Percentiles rank a stretch among this genome's conserved stretches.
Conservation (phyloP, 495 filamentous ascomycete species). For the Penicillium bialowiezense region DNA sequence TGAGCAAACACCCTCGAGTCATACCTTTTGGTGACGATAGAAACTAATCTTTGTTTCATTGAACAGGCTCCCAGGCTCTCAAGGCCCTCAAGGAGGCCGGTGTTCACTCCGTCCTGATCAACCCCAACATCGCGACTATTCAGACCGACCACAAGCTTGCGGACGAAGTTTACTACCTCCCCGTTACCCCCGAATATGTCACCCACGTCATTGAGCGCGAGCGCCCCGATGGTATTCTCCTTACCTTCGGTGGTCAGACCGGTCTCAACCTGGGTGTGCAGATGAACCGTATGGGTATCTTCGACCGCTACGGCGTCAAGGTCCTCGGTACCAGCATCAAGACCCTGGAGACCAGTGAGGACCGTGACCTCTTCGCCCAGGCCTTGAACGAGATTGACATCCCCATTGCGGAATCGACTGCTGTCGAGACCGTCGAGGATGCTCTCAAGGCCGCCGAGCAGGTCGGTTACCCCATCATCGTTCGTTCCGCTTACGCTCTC, state of each 20-base stretch:
- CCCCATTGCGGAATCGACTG: constrained; percentile 92
- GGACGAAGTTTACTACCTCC: constrained; percentile 97
- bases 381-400: constrained; percentile 92
- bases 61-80: constrained; percentile 84
- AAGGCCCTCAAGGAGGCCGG: constrained; percentile 96
- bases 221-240: constrained; percentile 90
- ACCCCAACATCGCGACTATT: constrained; percentile 98
- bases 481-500: constrained; percentile 92
- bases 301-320: constrained; percentile 90
- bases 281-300: constrained; percentile 94
- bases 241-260: constrained; percentile 95
- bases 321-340: constrained; percentile 93
- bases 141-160: constrained; percentile 97
- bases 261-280: constrained; percentile 93
- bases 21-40: too few species aligned
- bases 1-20: neutral
- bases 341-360: constrained; percentile 91
- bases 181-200: constrained; percentile 95
- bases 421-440: constrained; percentile 85
- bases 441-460: constrained; percentile 79
- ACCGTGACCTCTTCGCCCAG: constrained; percentile 92
- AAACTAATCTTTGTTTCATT: neutral
- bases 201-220: constrained; percentile 94
- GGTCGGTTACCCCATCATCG: constrained; percentile 96
- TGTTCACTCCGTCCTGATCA: constrained; percentile 92